These are phyloP conservation scores for Waltergamsia citrina DNA, from an alignment of 2,329 filamentous ascomycete genomes.

Conservation along the genomic window DNA sequence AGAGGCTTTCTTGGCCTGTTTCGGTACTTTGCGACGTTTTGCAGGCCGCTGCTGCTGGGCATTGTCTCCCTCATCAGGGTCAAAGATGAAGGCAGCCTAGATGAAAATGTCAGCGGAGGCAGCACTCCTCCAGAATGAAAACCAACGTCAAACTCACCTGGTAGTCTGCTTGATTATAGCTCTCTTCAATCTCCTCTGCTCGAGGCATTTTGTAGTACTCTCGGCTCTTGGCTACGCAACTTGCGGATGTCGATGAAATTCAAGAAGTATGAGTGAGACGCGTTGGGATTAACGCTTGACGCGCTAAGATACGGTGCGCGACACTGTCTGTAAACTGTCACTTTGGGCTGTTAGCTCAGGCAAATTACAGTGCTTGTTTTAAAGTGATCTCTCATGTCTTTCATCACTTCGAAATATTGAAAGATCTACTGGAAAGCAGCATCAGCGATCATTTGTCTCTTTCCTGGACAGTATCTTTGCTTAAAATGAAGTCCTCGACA, in stretches of 20 bases:
- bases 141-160: constrained; percentile 21
- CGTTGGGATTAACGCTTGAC: not conserved
- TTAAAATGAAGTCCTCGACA: no score
- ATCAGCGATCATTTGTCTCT: no score
- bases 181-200: constrained; percentile 2
- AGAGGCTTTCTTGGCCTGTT: constrained; percentile 18
- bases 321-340: no score
- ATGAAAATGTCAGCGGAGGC: constrained; percentile 7
- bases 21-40: constrained; percentile 46
- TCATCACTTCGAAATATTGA: no score
- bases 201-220: not conserved
- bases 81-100: constrained; percentile 55
- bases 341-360: no score
- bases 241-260: not conserved
- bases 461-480: no score
- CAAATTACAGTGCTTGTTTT: no score
- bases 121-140: not conserved
- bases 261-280: constrained; percentile 1
- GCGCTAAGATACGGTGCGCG: no score
- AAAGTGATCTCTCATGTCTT: no score
- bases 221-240: not conserved
- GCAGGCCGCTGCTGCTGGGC: constrained; percentile 27
- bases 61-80: constrained; percentile 31
- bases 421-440: no score
- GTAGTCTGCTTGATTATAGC: constrained; percentile 32